phyloP scores from a whole-genome alignment of 768 basidiomycete genomes.

The Suillus placidus region DNA sequence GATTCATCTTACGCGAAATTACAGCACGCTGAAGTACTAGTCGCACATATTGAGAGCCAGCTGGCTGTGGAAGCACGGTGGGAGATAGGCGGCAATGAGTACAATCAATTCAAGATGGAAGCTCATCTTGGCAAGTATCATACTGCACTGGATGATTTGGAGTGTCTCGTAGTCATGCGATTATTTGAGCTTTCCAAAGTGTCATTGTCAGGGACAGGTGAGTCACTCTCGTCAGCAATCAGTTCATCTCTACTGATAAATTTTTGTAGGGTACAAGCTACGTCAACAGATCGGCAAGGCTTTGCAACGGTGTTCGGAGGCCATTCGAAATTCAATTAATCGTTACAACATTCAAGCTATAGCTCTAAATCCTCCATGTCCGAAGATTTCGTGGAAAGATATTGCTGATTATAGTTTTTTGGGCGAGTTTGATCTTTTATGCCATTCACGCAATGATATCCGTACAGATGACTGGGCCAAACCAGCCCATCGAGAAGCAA shows the following conservation, averaged over 20 bases:
- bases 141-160: conserved; percentile 26
- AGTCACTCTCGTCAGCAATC: no score
- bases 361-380: conserved; percentile 20
- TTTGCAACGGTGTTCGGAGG: conserved; percentile 26
- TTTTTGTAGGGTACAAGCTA: conserved; percentile 32
- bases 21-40: conserved; percentile 8
- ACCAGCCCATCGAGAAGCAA: conserved; percentile 18
- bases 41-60: conserved; percentile 3
- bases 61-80: conserved; percentile 6
- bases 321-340: conserved; percentile 28
- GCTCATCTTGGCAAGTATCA: conserved; percentile 6
- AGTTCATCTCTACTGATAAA: not conserved
- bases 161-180: conserved; percentile 32
- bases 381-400: conserved; percentile 18
- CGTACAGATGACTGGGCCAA: no score
- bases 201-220: conserved; percentile 15
- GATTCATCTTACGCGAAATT: conserved; percentile 4
- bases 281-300: conserved; percentile 35
- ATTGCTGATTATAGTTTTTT: conserved; percentile 20
- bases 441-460: not conserved
- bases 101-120: conserved; percentile 8
- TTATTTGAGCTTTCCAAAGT: conserved; percentile 35
- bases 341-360: conserved; percentile 29
- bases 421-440: conserved; percentile 21
- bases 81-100: conserved; percentile 9